A percentile compares a stretch with the other conserved stretches of the same genome.
Conservation (phyloP, 2,329 filamentous ascomycete genomes). For the Fusarium acutatum region DNA sequence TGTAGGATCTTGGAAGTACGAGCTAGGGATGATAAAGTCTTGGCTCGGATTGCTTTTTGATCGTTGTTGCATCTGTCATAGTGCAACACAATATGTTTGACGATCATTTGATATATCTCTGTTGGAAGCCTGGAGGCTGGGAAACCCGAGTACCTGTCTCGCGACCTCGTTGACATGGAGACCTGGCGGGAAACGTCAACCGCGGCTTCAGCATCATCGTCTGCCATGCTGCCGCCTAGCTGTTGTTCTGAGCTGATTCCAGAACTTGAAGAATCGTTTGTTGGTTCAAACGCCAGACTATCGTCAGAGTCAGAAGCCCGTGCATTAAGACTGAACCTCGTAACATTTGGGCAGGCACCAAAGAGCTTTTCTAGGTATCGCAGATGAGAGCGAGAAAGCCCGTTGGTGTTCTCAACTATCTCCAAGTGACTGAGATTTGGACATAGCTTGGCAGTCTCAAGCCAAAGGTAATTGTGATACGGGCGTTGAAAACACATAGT, state of each 20-base stretch:
- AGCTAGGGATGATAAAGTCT: conserved; percentile 11
- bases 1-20: background rate
- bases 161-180: background rate
- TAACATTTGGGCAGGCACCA: background rate
- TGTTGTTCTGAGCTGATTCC: too few relatives aligned
- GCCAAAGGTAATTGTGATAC: background rate
- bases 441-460: background rate
- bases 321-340: background rate
- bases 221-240: background rate
- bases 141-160: fast-evolving
- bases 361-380: background rate
- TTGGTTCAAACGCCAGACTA: background rate
- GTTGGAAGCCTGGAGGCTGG: background rate
- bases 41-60: background rate
- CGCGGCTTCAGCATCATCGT: background rate
- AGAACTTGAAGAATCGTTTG: background rate
- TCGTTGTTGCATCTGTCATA: background rate
- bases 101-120: background rate
- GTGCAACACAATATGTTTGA: background rate
- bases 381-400: background rate
- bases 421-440: background rate
- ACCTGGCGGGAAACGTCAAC: too few relatives aligned
- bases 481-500: background rate
- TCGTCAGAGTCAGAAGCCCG: background rate
- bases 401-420: background rate